Evolutionary conservation across 2,329 filamentous ascomycete genomes (phyloP), one percentile per base, ranked within the genome.

Genomic region (Ceratocystis cacaofunesta): DNA sequence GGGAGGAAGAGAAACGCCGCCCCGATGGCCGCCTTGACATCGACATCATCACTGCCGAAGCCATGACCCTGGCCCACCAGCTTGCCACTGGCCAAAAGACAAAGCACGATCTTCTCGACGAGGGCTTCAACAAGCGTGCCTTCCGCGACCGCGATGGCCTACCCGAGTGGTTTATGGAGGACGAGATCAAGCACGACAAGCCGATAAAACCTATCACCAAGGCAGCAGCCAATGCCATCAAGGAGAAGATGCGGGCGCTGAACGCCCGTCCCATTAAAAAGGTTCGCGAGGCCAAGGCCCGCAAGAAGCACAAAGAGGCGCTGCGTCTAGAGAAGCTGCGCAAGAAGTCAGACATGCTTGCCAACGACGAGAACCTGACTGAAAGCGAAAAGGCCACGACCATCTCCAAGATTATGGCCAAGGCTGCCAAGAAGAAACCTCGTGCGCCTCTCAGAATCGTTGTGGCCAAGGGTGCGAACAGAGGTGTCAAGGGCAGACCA

Each of bases 261-360:
- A 97, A 99, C 74, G 94, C 92, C 6, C 85, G 94, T 41, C 94
- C 94, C 0, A 97, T 97, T 83, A 99, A 99, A 82, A 99, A 99
- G 80, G 94, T 99, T 41, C 88, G 89, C 70, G 94, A 99, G 77
- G 94, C 94, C 28, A 92, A 95, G 77, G 92, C 92, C 44, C 83
- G 94, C 67, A 99, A 99, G 85, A 97, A 96, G 79, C 87, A 96
- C 76, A 95, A 95, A 82, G 86, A 92, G 7, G 92, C 90, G 0
- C 89, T 95, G 76, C 83, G 84, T 66, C 77, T 99, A 36, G 94
- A 99, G 82, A 96, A 96, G 78, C 79, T 99, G 69, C 90, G 91
- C 78, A 96, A 95, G 85, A 99, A 99, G 82, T 90, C 86, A n/a
- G 92, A 95, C 48, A 77, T 95, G 71, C 77, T 99, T 62, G 87